Evolutionary conservation across 306 rosid species (phyloP).

Genomic region (Myrica gale): DNA sequence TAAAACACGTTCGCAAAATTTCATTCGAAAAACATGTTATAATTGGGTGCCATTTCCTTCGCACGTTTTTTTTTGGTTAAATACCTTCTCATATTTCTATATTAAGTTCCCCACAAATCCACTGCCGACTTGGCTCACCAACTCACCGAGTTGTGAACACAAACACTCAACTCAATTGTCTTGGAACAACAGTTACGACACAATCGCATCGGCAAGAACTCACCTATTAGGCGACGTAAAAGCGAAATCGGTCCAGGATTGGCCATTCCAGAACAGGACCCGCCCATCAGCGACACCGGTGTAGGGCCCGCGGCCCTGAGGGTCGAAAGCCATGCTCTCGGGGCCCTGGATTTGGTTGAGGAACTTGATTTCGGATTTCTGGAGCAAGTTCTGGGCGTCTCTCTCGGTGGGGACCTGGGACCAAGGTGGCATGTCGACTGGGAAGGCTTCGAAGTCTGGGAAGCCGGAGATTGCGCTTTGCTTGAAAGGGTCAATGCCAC

Average conservation of each 20-base stretch:
- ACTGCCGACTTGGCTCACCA: no score
- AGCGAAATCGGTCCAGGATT: slow-evolving; percentile 75
- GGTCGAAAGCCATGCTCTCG: slow-evolving; percentile 79
- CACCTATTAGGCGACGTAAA: slow-evolving; percentile 78
- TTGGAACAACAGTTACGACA: background rate
- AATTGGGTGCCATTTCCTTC: background rate
- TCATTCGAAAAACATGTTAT: background rate
- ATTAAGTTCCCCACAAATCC: no score
- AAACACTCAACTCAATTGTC: background rate
- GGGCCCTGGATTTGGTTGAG: slow-evolving; percentile 79
- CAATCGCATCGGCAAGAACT: background rate
- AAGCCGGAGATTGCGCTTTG: slow-evolving; percentile 43
- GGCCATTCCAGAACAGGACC: slow-evolving; percentile 67
- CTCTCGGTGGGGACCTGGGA: slow-evolving; percentile 51
- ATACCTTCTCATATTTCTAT: no score
- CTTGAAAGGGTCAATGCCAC: background rate
- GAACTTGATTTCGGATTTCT: slow-evolving; percentile 73
- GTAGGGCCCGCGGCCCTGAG: slow-evolving; percentile 90
- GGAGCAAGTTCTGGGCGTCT: slow-evolving; percentile 64
- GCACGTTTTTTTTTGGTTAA: no score
- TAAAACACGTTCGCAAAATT: no score
- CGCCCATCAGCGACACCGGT: slow-evolving; percentile 92
- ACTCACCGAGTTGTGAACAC: background rate
- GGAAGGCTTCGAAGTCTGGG: slow-evolving; percentile 51
- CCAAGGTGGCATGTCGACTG: slow-evolving; percentile 55